These are phyloP conservation scores for Betula pendula DNA, from an alignment of 306 rosid genomes.

Conservation along the genomic window DNA sequence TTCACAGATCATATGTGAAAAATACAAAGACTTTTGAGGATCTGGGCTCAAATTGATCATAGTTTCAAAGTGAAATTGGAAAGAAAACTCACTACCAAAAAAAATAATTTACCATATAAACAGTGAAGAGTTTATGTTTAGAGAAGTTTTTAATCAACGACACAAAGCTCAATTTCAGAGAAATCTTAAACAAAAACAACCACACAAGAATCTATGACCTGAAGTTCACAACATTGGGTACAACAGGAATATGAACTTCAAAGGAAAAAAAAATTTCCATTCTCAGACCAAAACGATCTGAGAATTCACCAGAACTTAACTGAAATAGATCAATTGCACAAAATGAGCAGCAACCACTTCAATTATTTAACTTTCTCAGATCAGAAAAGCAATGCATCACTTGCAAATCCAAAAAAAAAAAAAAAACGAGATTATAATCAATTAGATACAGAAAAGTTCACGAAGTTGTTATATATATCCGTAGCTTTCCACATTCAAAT, in stretches of 20 bases:
- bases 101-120: neutral
- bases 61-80: neutral
- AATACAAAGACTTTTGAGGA: neutral
- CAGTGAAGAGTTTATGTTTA: neutral
- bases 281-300: neutral
- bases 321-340: neutral
- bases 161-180: neutral
- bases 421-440: neutral
- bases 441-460: neutral
- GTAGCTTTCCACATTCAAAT: slow-evolving; percentile 1
- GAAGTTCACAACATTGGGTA: no score
- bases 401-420: neutral
- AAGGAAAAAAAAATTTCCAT: slow-evolving; percentile 6
- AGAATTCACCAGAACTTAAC: slow-evolving; percentile 17
- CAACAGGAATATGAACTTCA: neutral
- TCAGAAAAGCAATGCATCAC: neutral
- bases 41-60: neutral
- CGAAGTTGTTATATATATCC: neutral
- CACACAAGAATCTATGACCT: slow-evolving; percentile 1
- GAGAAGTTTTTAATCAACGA: neutral
- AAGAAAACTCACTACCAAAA: neutral
- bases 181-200: neutral
- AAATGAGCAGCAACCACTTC: neutral
- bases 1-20: neutral
- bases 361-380: neutral